Evolutionary conservation across 345 rosid genomes (phyloP), one percentile per base, ranked within the genome.

Genomic region (Rhizophora apiculata): DNA sequence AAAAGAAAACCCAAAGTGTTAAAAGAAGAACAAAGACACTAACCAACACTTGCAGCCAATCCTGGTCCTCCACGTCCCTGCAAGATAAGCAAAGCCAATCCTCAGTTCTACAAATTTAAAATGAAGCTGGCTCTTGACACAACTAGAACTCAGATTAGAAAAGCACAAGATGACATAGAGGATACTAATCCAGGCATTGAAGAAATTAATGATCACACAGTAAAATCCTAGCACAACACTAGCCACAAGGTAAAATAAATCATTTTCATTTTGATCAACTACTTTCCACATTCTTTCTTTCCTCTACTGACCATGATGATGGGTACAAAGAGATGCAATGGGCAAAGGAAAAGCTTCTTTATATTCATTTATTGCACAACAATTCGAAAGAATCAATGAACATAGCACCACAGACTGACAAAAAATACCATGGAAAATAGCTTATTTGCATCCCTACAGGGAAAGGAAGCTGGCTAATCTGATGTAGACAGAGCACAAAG

Each of bases 61-160:
- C 90, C 93, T 78, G 95, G 89, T 72, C 95, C 97, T 76, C 93
- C 95, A 76, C 89, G 96, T 32, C 99, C 96, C 99, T 95, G 82
- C 81, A 85, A 78, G 37, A 73, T 54, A 70, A 70, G 62, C 46
- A 60, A 71, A 54, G 64, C 15, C 63, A 43, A 58, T 71, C 68
- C 62, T 73, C 37, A 71, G 53, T 22, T n/a, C 20, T 34, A 29
- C 59, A 15, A 68, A 46, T 52, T 70, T 60, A 37, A 69, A 6
- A 59, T 5, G 0, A 65, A 69, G 39, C 24, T 27, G 62, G 34
- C 31, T 57, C 63, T 61, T 2, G 43, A 54, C 30, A 63, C 30
- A 52, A 65, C 30, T 8, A 52, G 22, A 36, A 43, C 57, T 37
- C 55, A 55, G 49, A 46, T n/a, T 51, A 13, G 6, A 56, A 16